phyloP scores from a whole-genome alignment of 495 filamentous ascomycete species.

The Neohortaea acidophila region DNA sequence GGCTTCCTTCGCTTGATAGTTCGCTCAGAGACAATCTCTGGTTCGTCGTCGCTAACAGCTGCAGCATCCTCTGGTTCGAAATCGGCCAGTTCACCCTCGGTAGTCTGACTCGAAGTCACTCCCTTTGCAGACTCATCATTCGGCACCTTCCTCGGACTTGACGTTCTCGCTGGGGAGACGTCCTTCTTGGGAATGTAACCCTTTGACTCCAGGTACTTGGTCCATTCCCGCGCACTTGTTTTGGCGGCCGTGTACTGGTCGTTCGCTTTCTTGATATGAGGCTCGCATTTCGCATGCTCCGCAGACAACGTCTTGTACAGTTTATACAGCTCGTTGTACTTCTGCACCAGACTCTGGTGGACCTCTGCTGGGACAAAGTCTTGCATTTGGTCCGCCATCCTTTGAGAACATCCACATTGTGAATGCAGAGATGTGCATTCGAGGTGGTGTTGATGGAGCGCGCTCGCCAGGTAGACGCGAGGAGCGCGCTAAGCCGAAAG shows the following conservation, averaged over 20 bases:
- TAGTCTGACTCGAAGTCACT: slow-evolving; percentile 23
- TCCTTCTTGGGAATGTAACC: neutral
- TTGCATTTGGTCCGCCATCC: neutral
- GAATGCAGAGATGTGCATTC: no score
- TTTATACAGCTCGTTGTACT: slow-evolving; percentile 18
- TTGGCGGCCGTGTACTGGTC: no score
- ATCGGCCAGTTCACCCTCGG: slow-evolving; percentile 14
- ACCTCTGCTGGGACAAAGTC: slow-evolving; percentile 6
- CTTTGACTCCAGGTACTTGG: slow-evolving; percentile 11
- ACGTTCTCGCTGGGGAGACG: neutral
- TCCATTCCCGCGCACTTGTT: slow-evolving; percentile 11
- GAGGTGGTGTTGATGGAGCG: no score
- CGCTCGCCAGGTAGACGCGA: no score
- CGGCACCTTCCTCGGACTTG: no score
- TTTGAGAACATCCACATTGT: neutral
- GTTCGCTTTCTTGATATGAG: no score
- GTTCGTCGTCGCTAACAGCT: slow-evolving; percentile 16
- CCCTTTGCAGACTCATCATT: no score
- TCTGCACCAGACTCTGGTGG: slow-evolving; percentile 13
- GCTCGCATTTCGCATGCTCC: slow-evolving; percentile 7
- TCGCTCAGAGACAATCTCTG: slow-evolving; percentile 21
- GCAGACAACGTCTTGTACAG: slow-evolving; percentile 6
- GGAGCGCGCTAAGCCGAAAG: no score
- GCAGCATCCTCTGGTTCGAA: neutral
- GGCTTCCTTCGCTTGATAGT: slow-evolving; percentile 24